Evolutionary conservation across 495 filamentous ascomycete genomes (phyloP), one percentile per base, ranked within the genome.

Genomic region (Aspergillus steynii): DNA sequence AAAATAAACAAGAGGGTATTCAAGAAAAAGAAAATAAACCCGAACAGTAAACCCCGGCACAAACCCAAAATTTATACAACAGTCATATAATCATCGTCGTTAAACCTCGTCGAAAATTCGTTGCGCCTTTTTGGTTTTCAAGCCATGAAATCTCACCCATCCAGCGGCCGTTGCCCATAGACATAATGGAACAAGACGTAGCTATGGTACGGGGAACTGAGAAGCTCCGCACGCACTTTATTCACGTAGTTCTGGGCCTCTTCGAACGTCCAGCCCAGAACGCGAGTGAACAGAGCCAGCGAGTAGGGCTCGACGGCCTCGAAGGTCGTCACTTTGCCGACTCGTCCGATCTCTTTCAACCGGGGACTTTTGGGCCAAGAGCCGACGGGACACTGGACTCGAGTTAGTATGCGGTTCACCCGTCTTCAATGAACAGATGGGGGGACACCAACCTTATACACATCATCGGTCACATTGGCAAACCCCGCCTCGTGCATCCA

Each of bases 251-350:
- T 71, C 54, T 68, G 70, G 2, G 75, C 70, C 27, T 76, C 66
- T 27, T 80, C 76, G 28, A 64, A 69, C 0, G 68, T 60, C 68
- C 78, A 82, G 0, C 82, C 83, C 14, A 84, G 68, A 0, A 82
- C 79, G 15, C 80, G 77, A 1, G 83, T 86, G 54, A 87, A 85
- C 4, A 86, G 69, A 14, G 78, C 79, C 25, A 84, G 74, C 5
- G 75, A 79, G 48, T 86, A 79, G 5, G 80, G 82, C 58, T 85
- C 74, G 50, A 86, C 56, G 0, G 80, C 78, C n/a, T 77, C 69
- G 50, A 76, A 61, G 26, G 78, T 47, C 4, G 67, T 62, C 14
- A 72, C 42, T 65, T 74, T 75, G 52, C 71, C 70, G 20, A 79
- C 54, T 27, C 73, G 70, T 29, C 82, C 82, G 45, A 85, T 71